These are phyloP conservation scores for Globisporangium paddicum DNA, from an alignment of 352 stramenopile genomes.

Conservation along the genomic window DNA sequence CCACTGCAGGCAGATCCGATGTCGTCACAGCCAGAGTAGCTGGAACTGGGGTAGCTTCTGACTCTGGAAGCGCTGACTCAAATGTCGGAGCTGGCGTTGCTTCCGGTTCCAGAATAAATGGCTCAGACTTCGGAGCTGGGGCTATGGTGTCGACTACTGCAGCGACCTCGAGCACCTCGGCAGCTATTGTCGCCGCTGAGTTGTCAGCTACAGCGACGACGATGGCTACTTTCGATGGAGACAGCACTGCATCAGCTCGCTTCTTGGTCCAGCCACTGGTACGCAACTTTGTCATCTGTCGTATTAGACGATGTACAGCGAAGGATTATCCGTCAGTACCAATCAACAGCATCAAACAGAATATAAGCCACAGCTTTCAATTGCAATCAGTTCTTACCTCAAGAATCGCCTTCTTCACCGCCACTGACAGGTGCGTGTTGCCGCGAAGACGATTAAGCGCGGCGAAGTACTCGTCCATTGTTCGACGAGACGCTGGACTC, in stretches of 20 bases:
- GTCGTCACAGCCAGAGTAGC: background rate
- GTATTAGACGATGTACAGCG: background rate
- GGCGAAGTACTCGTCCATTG: constrained; percentile 82
- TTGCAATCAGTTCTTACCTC: constrained; percentile 28
- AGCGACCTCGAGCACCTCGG: background rate
- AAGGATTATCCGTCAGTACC: background rate
- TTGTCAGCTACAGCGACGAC: background rate
- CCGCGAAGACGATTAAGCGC: constrained; percentile 53
- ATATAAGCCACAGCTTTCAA: background rate
- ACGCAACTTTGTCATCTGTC: constrained; percentile 38
- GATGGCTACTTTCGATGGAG: constrained; percentile 7
- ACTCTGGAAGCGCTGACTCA: too few relatives aligned
- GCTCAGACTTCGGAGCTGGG: background rate
- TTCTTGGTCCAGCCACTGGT: constrained; percentile 57
- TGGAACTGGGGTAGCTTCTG: background rate
- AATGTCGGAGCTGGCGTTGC: background rate
- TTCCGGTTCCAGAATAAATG: background rate
- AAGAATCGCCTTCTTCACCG: constrained; percentile 41
- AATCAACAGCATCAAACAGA: background rate
- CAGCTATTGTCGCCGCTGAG: background rate
- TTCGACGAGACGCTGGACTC: constrained; percentile 72
- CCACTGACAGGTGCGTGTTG: constrained; percentile 23
- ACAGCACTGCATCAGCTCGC: constrained; percentile 17
- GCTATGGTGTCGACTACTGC: background rate
- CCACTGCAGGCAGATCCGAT: background rate